phyloP scores from a whole-genome alignment of 208 protist species.

The Trypanosoma platydactyli region DNA sequence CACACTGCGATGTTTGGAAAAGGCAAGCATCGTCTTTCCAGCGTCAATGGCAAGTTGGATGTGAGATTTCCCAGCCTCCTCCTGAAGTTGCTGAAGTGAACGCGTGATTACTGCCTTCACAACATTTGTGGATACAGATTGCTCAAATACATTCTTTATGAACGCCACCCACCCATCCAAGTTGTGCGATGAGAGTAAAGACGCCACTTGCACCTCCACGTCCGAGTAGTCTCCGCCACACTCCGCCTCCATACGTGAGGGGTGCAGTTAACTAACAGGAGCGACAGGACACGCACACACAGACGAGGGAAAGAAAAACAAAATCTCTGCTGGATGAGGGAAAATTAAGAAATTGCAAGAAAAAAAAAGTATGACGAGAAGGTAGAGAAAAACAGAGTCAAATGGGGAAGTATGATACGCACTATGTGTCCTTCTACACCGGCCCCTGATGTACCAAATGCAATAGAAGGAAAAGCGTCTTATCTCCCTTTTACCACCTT shows the following conservation, averaged over 20 bases:
- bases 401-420: slow-evolving; percentile 1
- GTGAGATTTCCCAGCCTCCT: not conserved
- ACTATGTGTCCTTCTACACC: too few species aligned
- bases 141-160: slow-evolving; percentile 1
- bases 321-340: not conserved
- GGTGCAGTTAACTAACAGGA: not conserved
- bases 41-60: slow-evolving; percentile 13
- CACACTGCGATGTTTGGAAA: slow-evolving; percentile 8
- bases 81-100: not conserved
- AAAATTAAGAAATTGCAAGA: slow-evolving; percentile 14
- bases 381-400: not conserved
- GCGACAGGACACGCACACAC: not conserved
- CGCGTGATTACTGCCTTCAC: not conserved
- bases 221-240: not conserved
- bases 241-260: not conserved
- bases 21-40: not conserved
- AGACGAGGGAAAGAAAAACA: slow-evolving; percentile 14
- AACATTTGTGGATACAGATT: not conserved
- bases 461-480: not conserved
- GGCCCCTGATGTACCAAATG: not conserved
- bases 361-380: slow-evolving; percentile 1
- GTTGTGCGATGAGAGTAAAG: slow-evolving; percentile 12
- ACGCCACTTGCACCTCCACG: slow-evolving; percentile 9
- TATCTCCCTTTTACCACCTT: not conserved
- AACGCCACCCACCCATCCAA: slow-evolving; percentile 17